Evolutionary conservation across 2,329 filamentous ascomycete genomes (phyloP).

Genomic region (Fusarium marasasianum): DNA sequence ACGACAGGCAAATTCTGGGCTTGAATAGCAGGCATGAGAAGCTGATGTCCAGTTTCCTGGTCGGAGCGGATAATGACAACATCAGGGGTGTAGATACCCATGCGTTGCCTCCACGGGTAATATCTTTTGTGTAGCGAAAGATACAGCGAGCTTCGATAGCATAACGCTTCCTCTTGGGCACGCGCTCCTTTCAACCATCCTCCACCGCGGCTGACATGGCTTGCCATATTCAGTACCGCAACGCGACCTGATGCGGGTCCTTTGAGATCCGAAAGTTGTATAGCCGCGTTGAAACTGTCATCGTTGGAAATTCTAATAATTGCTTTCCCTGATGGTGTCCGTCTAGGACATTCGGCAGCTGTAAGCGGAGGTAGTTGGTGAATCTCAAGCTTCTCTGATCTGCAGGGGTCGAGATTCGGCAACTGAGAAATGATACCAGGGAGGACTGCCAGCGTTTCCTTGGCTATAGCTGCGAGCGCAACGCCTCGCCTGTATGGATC

Average conservation of each 20-base stretch:
- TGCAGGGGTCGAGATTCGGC: constrained; percentile 51
- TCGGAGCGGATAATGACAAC: constrained; percentile 67
- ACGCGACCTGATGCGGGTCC: constrained; percentile 49
- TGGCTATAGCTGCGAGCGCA: constrained; percentile 53
- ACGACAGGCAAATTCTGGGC: constrained; percentile 58
- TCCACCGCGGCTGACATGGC: constrained; percentile 65
- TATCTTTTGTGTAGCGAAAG: constrained; percentile 56
- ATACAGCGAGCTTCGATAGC: constrained; percentile 67
- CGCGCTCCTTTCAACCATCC: constrained; percentile 69
- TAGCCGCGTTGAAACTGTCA: constrained; percentile 67
- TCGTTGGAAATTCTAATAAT: constrained; percentile 62
- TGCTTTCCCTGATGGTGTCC: constrained; percentile 43
- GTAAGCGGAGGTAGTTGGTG: constrained; percentile 50
- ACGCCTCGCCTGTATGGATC: constrained; percentile 33
- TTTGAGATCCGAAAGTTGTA: constrained; percentile 49
- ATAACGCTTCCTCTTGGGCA: constrained; percentile 76
- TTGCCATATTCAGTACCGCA: constrained; percentile 75
- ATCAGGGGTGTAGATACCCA: constrained; percentile 67
- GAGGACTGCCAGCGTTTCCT: constrained; percentile 58
- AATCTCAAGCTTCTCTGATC: constrained; percentile 48
- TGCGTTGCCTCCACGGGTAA: constrained; percentile 63
- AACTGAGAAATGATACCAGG: constrained; percentile 57
- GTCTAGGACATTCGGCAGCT: constrained; percentile 53
- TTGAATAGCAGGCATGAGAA: constrained; percentile 52
- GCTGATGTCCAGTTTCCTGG: constrained; percentile 55